Evolutionary conservation across 768 basidiomycete genomes (phyloP), one percentile per base, ranked within the genome.

Genomic region (Auricularia sp.): DNA sequence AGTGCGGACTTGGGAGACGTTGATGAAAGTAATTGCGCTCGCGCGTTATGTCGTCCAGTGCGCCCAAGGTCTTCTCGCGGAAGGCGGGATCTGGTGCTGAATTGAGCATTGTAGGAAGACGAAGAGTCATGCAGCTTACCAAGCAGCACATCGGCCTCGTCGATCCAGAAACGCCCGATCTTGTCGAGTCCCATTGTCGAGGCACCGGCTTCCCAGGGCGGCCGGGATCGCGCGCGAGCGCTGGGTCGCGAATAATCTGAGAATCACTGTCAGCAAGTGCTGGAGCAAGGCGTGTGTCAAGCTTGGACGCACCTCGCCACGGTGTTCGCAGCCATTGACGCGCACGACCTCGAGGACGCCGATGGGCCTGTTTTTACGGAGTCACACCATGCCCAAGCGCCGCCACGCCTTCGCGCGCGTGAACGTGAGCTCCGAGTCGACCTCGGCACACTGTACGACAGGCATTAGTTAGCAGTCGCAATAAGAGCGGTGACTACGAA

Each of bases 81-180:
- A 96, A 96, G 72, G 94, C 91, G 1, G 86, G 80, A 70, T 93
- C 93, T 95, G 68, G 4, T 35, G 8, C 14, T 3, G 11, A 11
- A 42, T 29, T 18, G 54, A 34, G 47, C 36, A 47, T 47, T 43
- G 47, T 36, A 16, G 23, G 42, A 61, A 53, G 8, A 21, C 18
- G 42, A 67, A 21, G 42, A 36, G 47, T 53, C 43, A 35, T 47
- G 8, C 29, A 12, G 74, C 82, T 61, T 67, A 91, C 93, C 91
- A 63, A 96, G 87, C 12, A 95, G 77, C 61, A 97, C 84, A 71
- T 96, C 94, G 0, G 94, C 93, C 71, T 97, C 93, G 66, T 97
- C 94, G 1, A 96, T 77, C 3, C 95, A 79, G 6, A 96, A 87
- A 92, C 92, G 96, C 70, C 95, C 91, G 1, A 95, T 77, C 61